Base-by-base conservation (phyloP, 2,329 filamentous ascomycete species). In the Calycina herbarum region DNA sequence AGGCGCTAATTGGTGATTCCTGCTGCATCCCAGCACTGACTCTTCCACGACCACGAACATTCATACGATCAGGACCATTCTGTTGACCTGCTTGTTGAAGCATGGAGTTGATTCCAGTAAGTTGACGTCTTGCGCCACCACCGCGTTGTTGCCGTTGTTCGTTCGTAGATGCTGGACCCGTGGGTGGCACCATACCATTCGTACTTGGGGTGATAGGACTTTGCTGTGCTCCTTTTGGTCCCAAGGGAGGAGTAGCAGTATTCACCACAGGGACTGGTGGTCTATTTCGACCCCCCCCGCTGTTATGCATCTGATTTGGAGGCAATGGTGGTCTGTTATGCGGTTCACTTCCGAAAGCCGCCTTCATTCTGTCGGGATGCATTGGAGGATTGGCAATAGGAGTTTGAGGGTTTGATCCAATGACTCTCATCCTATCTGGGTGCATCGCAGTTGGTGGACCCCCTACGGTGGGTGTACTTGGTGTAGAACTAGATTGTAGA, bases 31-130 rank as follows among this genome's bases (percentile, higher is more conserved):
- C 68, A 65, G 78, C 72, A 48, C 71, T 76, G 10, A 76, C 77
- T 57, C 77, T 79, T 35, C 70, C 69, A 56, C 75, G 71, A n/a
- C 72, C 70, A 62, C 76, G 74, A 58, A 70, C 61, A 63, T 68
- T 74, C 10, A 66, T 63, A 29, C 73, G 76, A 74, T 78, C 78
- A 73, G 79, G 69, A 13, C 38, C 38, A 13, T 40, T 40, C 13
- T 40, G 48, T 71, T 83, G 74, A 73, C 72, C 82, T 0, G 81
- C 80, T 74, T 85, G 82, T 69, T 84, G 82, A 3, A 88, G 79
- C 61, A 82, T 85, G 67, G 77, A 86, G 70, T 88, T 86, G 66
- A 89, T 88, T 57, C 84, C 83, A 13, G 82, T 82, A 35, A 89
- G 78, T 70, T 88, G 85, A 65, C 86, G 75, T 63, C 80, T 70